These are phyloP conservation scores for Primulina eburnea DNA, from an alignment of 257 asterid species.

Conservation along the genomic window DNA sequence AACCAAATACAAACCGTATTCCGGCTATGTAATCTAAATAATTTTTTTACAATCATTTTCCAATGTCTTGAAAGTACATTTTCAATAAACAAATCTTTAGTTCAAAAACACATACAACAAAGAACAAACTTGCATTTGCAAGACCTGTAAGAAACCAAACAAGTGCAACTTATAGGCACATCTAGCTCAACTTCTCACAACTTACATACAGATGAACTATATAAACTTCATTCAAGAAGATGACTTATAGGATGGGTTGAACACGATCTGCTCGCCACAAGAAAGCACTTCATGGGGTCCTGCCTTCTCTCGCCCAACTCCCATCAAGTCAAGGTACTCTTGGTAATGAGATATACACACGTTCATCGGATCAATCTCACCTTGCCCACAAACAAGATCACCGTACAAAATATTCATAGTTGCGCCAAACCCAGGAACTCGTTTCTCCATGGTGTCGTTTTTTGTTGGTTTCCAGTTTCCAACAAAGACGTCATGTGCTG, in stretches of 20 bases:
- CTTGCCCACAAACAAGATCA: slow-evolving; percentile 72
- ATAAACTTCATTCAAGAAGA: slow-evolving; percentile 28
- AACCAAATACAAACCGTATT: background rate
- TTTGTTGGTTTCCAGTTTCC: slow-evolving; percentile 85
- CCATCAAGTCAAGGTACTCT: slow-evolving; percentile 72
- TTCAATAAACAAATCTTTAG: background rate
- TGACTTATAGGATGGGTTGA: slow-evolving; percentile 42
- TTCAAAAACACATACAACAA: background rate
- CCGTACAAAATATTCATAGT: slow-evolving; percentile 85
- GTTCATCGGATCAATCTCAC: slow-evolving; percentile 75
- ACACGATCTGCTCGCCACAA: slow-evolving; percentile 67
- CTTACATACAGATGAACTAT: slow-evolving; percentile 32
- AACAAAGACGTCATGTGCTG: slow-evolving; percentile 75
- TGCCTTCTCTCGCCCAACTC: slow-evolving; percentile 72
- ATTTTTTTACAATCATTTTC: no score
- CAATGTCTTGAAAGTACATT: background rate
- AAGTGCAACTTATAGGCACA: no score
- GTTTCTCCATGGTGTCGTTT: slow-evolving; percentile 71
- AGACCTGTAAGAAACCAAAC: no score
- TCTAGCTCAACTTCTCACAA: slow-evolving; percentile 41
- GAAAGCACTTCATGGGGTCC: slow-evolving; percentile 66
- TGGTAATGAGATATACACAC: slow-evolving; percentile 63
- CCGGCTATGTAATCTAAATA: background rate
- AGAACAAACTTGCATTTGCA: slow-evolving; percentile 14
- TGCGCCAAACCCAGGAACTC: slow-evolving; percentile 79